Evolutionary conservation across 2,329 filamentous ascomycete genomes (phyloP).

Genomic region (Hypomyces rosellus): DNA sequence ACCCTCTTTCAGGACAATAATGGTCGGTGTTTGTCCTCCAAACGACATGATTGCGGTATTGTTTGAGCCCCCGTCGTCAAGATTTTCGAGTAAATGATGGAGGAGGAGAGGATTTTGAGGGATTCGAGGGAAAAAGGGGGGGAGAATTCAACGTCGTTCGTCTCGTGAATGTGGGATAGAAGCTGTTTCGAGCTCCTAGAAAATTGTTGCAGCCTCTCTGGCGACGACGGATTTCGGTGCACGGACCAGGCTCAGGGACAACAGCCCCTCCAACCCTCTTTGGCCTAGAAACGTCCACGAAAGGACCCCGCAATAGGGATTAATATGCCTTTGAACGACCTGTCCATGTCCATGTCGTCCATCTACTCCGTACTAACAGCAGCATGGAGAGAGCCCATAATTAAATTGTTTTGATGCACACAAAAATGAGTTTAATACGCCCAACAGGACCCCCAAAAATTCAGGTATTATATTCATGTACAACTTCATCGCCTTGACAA

Average conservation of each 20-base stretch:
- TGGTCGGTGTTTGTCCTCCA: constrained; percentile 94
- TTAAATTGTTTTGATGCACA: too few relatives aligned
- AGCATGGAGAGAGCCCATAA: too few relatives aligned
- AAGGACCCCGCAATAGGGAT: constrained; percentile 6
- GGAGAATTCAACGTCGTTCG: constrained; percentile 12
- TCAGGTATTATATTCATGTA: background rate
- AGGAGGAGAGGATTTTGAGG: constrained; percentile 13
- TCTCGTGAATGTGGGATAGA: constrained; percentile 22
- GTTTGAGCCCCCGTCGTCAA: background rate
- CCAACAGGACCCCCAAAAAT: too few relatives aligned
- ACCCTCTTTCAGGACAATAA: constrained; percentile 98
- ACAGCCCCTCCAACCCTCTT: constrained; percentile 12
- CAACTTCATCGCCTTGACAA: background rate
- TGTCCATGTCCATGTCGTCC: too few relatives aligned
- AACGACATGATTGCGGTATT: constrained; percentile 67
- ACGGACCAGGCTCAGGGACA: constrained; percentile 20
- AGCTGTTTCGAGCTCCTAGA: constrained; percentile 39
- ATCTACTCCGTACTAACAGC: too few relatives aligned
- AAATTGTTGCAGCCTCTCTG: constrained; percentile 43
- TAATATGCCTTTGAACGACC: background rate
- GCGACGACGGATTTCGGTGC: constrained; percentile 22
- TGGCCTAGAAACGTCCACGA: constrained; percentile 1
- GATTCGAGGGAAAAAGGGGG: constrained; percentile 5
- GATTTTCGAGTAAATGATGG: constrained; percentile 2
- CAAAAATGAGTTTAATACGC: too few relatives aligned